Evolutionary conservation across 176 grass and related monocot genomes (phyloP).

Genomic region (Lolium multiflorum): DNA sequence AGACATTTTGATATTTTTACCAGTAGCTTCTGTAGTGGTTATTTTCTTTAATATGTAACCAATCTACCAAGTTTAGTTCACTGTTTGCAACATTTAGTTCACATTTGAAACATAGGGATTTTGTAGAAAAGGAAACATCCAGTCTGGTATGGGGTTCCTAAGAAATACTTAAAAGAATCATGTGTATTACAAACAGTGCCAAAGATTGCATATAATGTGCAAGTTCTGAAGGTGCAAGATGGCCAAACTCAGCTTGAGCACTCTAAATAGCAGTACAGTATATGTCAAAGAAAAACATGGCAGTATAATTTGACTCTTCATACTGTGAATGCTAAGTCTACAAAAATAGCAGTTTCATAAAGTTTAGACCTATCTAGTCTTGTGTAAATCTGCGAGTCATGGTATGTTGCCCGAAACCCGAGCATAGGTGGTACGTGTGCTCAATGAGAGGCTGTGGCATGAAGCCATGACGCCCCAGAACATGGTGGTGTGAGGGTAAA

Average conservation of each 20-base stretch:
- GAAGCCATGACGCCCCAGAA: neutral
- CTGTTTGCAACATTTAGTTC: neutral
- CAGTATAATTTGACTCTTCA: conserved; percentile 18
- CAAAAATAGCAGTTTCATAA: neutral
- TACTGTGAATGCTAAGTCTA: neutral
- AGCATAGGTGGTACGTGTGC: neutral
- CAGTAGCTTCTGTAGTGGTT: neutral
- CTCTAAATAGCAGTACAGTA: neutral
- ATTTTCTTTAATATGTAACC: neutral
- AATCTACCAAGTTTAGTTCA: neutral
- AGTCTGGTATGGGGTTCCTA: neutral
- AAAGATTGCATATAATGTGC: neutral
- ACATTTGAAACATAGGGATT: neutral
- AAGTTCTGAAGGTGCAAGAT: neutral
- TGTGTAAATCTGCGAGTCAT: conserved; percentile 4
- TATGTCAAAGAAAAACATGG: neutral
- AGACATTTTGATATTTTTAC: neutral
- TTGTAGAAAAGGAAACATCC: neutral
- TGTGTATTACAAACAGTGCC: neutral
- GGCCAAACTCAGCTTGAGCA: neutral
- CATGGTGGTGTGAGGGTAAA: neutral
- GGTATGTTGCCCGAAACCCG: neutral
- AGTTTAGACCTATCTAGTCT: neutral
- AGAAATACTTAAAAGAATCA: neutral
- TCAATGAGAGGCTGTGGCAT: neutral